These are phyloP conservation scores for Cladosporium sp. DNA, from an alignment of 2,329 filamentous ascomycete genomes.

Conservation along the genomic window DNA sequence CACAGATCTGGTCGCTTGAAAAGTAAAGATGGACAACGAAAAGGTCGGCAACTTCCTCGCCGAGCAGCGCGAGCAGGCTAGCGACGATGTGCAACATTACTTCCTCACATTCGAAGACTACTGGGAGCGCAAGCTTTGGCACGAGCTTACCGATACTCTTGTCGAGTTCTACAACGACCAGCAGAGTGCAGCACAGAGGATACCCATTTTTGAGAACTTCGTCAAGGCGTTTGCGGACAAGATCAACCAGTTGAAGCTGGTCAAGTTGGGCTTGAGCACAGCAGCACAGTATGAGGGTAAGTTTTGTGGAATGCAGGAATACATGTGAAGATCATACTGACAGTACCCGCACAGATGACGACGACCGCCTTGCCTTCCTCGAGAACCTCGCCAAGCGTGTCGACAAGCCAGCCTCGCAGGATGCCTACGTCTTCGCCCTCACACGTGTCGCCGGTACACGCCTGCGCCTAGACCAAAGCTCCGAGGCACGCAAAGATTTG, in stretches of 20 bases:
- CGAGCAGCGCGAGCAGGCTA: slow-evolving; percentile 81
- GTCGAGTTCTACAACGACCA: slow-evolving; percentile 82
- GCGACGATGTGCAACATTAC: slow-evolving; percentile 79
- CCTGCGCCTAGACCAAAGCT: slow-evolving; percentile 71
- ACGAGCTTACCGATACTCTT: slow-evolving; percentile 89
- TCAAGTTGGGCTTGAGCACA: slow-evolving; percentile 81
- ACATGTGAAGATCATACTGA: neutral
- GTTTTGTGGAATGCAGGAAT: slow-evolving; percentile 12
- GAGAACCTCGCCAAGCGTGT: slow-evolving; percentile 80
- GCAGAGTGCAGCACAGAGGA: slow-evolving; percentile 75
- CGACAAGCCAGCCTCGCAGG: slow-evolving; percentile 86
- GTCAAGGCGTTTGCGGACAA: slow-evolving; percentile 95
- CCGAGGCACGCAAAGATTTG: slow-evolving; percentile 80
- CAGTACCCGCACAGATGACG: slow-evolving; percentile 64
- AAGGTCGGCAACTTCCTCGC: slow-evolving; percentile 87
- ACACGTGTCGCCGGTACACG: slow-evolving; percentile 86
- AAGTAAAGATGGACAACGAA: slow-evolving; percentile 68
- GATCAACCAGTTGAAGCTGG: slow-evolving; percentile 98
- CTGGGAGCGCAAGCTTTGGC: slow-evolving; percentile 99
- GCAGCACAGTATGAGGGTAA: slow-evolving; percentile 77
- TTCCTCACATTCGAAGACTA: slow-evolving; percentile 91
- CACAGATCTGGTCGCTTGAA: neutral
- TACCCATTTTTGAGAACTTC: slow-evolving; percentile 90
- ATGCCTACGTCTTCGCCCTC: slow-evolving; percentile 90
- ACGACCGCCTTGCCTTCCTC: slow-evolving; percentile 82